Evolutionary conservation across 2,329 filamentous ascomycete species (phyloP).

Genomic region (Clarireedia sp.): DNA sequence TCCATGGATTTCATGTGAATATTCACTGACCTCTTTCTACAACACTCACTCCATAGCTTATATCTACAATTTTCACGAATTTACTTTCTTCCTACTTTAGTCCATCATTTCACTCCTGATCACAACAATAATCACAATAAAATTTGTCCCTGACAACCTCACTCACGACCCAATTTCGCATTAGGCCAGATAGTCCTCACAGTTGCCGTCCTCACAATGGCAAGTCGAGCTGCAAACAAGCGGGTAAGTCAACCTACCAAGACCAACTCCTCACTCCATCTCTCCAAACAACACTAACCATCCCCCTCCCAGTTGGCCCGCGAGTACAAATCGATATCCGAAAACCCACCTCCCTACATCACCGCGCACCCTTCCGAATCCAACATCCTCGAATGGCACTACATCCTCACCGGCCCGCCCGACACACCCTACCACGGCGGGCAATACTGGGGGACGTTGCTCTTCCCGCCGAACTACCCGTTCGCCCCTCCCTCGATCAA

Average conservation of each 20-base stretch:
- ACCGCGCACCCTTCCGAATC: conserved; percentile 80
- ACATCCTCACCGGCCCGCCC: conserved; percentile 89
- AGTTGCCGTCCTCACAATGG: conserved; percentile 42
- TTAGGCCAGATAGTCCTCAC: conserved; percentile 3
- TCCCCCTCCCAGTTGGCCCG: conserved; percentile 42
- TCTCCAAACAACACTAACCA: not conserved
- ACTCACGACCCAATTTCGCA: not conserved
- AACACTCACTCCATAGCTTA: no score
- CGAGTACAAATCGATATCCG: conserved; percentile 57
- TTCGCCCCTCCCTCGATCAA: conserved; percentile 96
- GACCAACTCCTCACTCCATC: not conserved
- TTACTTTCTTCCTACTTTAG: not conserved
- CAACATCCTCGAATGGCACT: conserved; percentile 95
- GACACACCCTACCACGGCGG: conserved; percentile 89
- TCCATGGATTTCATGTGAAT: not conserved
- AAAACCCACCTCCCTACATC: conserved; percentile 83
- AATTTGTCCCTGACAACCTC: not conserved
- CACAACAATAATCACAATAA: no score
- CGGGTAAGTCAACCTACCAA: conserved; percentile 39
- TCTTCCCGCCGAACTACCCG: conserved; percentile 93
- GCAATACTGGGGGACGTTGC: conserved; percentile 96
- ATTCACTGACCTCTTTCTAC: not conserved
- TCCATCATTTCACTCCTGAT: not conserved
- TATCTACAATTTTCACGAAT: not conserved
- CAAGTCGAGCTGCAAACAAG: conserved; percentile 65